Conservation (phyloP, 75 land plant species). For the Sequoiadendron giganteum region DNA sequence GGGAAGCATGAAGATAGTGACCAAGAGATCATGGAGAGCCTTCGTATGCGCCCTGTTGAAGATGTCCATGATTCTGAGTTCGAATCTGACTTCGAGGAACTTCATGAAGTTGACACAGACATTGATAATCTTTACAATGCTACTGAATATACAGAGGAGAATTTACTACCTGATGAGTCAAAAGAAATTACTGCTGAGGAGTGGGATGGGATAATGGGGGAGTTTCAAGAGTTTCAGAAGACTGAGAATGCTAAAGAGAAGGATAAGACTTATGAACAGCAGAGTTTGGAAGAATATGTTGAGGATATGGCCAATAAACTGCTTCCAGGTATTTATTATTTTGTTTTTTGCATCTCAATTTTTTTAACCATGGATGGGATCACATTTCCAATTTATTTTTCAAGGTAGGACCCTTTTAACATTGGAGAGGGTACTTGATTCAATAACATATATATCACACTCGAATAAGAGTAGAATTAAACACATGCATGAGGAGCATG, state of each 20-base stretch:
- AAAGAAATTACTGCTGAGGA: conserved; percentile 48
- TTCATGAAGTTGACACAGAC: conserved; percentile 46
- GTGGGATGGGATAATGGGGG: conserved; percentile 54
- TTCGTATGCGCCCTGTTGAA: conserved; percentile 16
- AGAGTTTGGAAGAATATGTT: conserved; percentile 39
- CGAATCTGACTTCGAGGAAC: conserved; percentile 50
- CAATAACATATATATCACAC: background rate
- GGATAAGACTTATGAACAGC: conserved; percentile 19
- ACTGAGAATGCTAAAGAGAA: background rate
- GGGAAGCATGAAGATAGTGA: conserved; percentile 61
- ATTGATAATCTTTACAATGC: conserved; percentile 51
- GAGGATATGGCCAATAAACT: conserved; percentile 64
- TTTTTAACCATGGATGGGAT: background rate
- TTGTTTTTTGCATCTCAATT: background rate
- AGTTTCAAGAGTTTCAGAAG: conserved; percentile 34
- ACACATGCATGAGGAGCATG: background rate
- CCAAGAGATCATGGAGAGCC: conserved; percentile 46
- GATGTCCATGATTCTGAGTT: conserved; percentile 41
- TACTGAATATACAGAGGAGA: conserved; percentile 29
- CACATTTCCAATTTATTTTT: background rate
- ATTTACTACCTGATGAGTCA: conserved; percentile 28
- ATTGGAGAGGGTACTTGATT: background rate
- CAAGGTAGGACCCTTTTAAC: background rate
- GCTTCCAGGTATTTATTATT: conserved; percentile 43
- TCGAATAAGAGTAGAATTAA: background rate